These are phyloP conservation scores for Phytopythium aichiense DNA, from an alignment of 352 stramenopile genomes.

Conservation along the genomic window DNA sequence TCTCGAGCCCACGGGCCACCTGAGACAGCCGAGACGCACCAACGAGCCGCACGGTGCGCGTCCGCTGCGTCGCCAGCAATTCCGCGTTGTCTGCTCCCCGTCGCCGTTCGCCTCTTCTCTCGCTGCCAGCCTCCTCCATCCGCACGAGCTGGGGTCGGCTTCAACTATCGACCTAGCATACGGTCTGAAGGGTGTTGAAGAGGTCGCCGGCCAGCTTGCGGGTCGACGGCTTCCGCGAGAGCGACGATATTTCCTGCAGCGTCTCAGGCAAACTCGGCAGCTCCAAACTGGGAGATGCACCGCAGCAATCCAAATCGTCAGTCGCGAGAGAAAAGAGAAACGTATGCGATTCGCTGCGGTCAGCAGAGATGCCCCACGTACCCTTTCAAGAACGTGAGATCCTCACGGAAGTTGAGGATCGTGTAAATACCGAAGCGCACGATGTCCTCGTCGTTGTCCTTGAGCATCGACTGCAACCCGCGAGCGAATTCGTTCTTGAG, in stretches of 20 bases:
- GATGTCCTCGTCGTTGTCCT: conserved; percentile 69
- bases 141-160: conserved; percentile 3
- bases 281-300: conserved; percentile 29
- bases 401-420: conserved; percentile 65
- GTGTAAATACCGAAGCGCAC: conserved; percentile 70
- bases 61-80: neutral
- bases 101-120: conserved; percentile 3
- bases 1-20: neutral
- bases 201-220: conserved; percentile 68
- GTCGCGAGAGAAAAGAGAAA: neutral
- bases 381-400: conserved; percentile 39
- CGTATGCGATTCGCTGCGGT: neutral
- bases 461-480: conserved; percentile 55
- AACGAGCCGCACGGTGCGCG: neutral
- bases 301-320: conserved; percentile 4
- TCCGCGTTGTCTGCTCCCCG: conserved; percentile 3
- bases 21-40: neutral
- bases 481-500: conserved; percentile 50
- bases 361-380: conserved; percentile 15
- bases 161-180: conserved; percentile 31
- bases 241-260: conserved; percentile 46
- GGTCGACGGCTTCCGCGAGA: conserved; percentile 62
- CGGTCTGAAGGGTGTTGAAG: conserved; percentile 51
- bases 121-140: conserved; percentile 2
- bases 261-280: conserved; percentile 56